Evolutionary conservation across 805 yeast species (phyloP).

Genomic region (Saccharomycopsis fibuligera): DNA sequence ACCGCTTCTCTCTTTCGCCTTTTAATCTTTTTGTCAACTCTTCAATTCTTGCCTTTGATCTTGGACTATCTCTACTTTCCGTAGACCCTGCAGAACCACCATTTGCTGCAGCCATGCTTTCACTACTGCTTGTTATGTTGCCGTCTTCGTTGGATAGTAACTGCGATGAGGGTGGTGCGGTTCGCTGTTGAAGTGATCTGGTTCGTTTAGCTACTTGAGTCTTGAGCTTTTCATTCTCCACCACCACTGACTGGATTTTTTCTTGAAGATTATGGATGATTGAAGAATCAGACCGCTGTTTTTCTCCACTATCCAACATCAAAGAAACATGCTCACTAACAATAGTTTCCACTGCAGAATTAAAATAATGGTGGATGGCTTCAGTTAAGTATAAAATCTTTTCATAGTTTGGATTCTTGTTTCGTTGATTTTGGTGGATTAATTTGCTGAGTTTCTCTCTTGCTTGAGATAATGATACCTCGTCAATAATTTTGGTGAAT

Average conservation of each 20-base stretch:
- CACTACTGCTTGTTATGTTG: not conserved
- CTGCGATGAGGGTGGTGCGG: too few relatives aligned
- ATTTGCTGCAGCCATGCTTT: not conserved
- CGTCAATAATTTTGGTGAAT: conserved; percentile 8
- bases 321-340: conserved; percentile 2
- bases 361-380: conserved; percentile 14
- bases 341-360: conserved; percentile 7
- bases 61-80: conserved; percentile 26
- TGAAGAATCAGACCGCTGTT: conserved; percentile 5
- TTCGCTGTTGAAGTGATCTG: not conserved
- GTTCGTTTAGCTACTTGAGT: not conserved
- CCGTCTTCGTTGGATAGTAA: not conserved
- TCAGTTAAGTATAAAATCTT: conserved; percentile 14
- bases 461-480: conserved; percentile 8
- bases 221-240: not conserved
- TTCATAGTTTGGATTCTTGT: conserved; percentile 5
- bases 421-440: not conserved
- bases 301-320: conserved; percentile 7
- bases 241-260: not conserved
- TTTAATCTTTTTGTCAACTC: conserved; percentile 63
- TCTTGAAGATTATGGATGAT: conserved; percentile 2
- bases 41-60: conserved; percentile 46
- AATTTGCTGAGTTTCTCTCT: conserved; percentile 8
- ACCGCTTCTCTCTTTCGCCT: conserved; percentile 63
- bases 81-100: not conserved